phyloP scores from a whole-genome alignment of 305 asterid genomes.

The Fraxinus nigra region DNA sequence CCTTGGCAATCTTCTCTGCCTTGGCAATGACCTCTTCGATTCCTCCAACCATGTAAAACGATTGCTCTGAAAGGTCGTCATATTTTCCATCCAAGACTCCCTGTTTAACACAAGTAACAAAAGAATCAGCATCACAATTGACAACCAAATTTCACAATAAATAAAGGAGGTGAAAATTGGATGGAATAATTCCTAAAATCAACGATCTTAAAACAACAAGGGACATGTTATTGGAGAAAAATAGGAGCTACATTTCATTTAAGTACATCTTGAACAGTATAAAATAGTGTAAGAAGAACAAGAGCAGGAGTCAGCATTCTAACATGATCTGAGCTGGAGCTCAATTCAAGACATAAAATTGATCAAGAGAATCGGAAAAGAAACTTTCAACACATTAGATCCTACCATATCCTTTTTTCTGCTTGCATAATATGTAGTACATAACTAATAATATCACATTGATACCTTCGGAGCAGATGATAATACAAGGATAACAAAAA shows the following conservation, averaged over 20 bases:
- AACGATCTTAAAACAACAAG: not conserved
- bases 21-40: constrained; percentile 92
- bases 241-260: not conserved
- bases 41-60: constrained; percentile 99
- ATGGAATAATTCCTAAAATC: not conserved
- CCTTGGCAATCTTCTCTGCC: constrained; percentile 97
- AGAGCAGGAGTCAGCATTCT: not conserved
- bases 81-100: constrained; percentile 94
- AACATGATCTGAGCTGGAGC: not conserved
- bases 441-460: not conserved
- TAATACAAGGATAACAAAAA: not conserved
- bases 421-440: not conserved
- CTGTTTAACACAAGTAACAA: constrained; percentile 35
- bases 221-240: not conserved
- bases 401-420: not conserved
- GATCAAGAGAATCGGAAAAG: not conserved
- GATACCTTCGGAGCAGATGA: not conserved
- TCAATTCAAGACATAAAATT: not conserved
- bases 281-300: not conserved
- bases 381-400: not conserved
- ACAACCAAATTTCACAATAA: not conserved
- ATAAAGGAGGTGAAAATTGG: not conserved
- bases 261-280: not conserved
- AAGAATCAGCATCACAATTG: constrained; percentile 17
- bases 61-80: constrained; percentile 87